phyloP scores from a whole-genome alignment of 441 rosid species.

The Theobroma grandiflorum region DNA sequence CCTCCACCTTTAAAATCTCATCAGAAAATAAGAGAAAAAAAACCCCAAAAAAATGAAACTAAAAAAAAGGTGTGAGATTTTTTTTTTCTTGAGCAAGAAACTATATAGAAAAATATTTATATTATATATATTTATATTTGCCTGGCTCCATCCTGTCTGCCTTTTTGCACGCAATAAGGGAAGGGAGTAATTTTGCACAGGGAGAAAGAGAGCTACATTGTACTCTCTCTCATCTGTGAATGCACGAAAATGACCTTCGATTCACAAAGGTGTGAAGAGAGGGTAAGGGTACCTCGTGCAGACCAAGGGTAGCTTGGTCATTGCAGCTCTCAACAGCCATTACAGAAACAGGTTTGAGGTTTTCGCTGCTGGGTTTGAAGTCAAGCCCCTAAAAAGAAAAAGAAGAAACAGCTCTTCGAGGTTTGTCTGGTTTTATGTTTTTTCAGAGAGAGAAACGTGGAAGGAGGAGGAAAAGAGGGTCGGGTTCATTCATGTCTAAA shows the following conservation, averaged over 20 bases:
- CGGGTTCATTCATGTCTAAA: slow-evolving; percentile 1
- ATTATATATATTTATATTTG: slow-evolving; percentile 35
- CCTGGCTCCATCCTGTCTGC: slow-evolving; percentile 91
- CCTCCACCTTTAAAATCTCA: slow-evolving; percentile 28
- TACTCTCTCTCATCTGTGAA: slow-evolving; percentile 40
- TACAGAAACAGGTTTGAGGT: slow-evolving; percentile 26
- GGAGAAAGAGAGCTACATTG: slow-evolving; percentile 43
- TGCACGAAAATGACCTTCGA: slow-evolving; percentile 45
- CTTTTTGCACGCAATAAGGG: slow-evolving; percentile 44
- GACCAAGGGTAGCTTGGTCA: slow-evolving; percentile 46
- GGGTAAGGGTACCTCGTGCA: slow-evolving; percentile 14
- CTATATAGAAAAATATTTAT: slow-evolving; percentile 10
- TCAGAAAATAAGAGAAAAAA: not conserved
- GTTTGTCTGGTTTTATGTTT: slow-evolving; percentile 13
- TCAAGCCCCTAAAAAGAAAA: not conserved
- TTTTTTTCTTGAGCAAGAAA: slow-evolving; percentile 25
- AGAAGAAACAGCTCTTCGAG: not conserved
- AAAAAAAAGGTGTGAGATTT: slow-evolving; percentile 25
- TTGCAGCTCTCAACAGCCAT: slow-evolving; percentile 37
- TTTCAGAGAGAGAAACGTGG: slow-evolving; percentile 2
- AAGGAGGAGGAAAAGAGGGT: not conserved
- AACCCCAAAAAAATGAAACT: not conserved
- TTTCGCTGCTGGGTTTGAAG: not conserved
- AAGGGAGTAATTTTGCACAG: slow-evolving; percentile 28
- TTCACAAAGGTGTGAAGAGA: slow-evolving; percentile 31